phyloP scores from a whole-genome alignment of 169 alveolate species.

The Plasmodium inui region DNA sequence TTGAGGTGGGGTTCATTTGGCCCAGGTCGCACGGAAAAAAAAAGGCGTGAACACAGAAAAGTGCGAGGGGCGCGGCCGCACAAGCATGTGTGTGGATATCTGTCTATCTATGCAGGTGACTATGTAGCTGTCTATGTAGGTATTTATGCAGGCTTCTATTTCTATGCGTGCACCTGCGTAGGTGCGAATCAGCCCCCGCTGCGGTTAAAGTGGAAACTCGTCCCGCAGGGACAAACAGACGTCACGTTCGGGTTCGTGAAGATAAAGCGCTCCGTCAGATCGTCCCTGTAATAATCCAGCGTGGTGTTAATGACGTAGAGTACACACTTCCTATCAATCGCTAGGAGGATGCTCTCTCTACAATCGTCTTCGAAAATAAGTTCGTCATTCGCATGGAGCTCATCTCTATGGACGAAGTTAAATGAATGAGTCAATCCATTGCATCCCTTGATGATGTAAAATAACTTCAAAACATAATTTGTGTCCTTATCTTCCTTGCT shows the following conservation, averaged over 20 bases:
- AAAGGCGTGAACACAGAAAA: not conserved
- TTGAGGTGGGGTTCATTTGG: not conserved
- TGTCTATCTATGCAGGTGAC: too few relatives aligned
- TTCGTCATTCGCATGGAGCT: slow-evolving; percentile 40
- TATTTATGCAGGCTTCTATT: not conserved
- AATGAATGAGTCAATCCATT: slow-evolving; percentile 72
- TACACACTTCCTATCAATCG: slow-evolving; percentile 50
- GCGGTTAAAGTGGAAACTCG: slow-evolving; percentile 54
- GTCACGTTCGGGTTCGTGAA: slow-evolving; percentile 67
- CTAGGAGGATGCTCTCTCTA: slow-evolving; percentile 33
- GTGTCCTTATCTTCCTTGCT: slow-evolving; percentile 21
- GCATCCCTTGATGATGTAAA: slow-evolving; percentile 60
- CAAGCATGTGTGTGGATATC: not conserved
- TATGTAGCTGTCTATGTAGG: not conserved
- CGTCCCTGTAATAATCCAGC: slow-evolving; percentile 62
- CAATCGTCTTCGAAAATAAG: slow-evolving; percentile 24
- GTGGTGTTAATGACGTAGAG: slow-evolving; percentile 59
- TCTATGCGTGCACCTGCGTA: not conserved
- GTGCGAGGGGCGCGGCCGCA: not conserved
- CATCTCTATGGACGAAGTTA: slow-evolving; percentile 18
- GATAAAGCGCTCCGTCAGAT: slow-evolving; percentile 54
- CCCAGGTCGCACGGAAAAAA: not conserved
- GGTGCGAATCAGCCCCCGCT: not conserved
- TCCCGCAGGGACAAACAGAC: slow-evolving; percentile 69
- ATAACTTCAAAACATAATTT: slow-evolving; percentile 23